Evolutionary conservation across 2,329 filamentous ascomycete genomes (phyloP).

Genomic region (Penicillium sp.): DNA sequence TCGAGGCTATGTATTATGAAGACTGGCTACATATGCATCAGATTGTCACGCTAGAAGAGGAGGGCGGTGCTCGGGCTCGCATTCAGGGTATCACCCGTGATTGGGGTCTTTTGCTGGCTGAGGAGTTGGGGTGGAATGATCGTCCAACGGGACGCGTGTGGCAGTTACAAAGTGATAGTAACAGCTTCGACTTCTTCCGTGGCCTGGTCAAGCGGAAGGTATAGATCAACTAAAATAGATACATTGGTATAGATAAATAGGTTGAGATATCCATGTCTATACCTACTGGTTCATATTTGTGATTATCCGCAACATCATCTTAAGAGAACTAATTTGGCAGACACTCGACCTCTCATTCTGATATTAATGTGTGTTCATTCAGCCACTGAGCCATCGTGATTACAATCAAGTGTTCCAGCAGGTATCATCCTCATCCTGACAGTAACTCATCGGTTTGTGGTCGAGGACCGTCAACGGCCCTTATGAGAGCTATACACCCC

Average conservation of each 20-base stretch:
- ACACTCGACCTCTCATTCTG: background rate
- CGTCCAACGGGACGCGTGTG: slow-evolving; percentile 72
- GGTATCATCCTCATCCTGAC: background rate
- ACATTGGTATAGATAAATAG: background rate
- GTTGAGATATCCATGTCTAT: background rate
- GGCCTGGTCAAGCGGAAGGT: slow-evolving; percentile 80
- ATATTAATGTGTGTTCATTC: background rate
- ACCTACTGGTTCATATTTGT: background rate
- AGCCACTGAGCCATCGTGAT: background rate
- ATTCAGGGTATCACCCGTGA: slow-evolving; percentile 88
- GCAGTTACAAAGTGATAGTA: slow-evolving; percentile 90
- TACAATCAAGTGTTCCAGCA: background rate
- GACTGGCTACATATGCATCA: slow-evolving; percentile 83
- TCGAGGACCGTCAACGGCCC: background rate
- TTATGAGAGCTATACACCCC: background rate
- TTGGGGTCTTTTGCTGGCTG: slow-evolving; percentile 80
- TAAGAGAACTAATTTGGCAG: background rate
- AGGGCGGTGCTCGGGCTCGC: slow-evolving; percentile 69
- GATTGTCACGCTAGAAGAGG: slow-evolving; percentile 72
- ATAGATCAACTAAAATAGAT: slow-evolving; percentile 34
- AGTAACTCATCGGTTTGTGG: background rate
- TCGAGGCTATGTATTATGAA: slow-evolving; percentile 75
- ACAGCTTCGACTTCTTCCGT: slow-evolving; percentile 97
- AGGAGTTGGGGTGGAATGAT: slow-evolving; percentile 75
- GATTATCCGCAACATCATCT: background rate